These are phyloP conservation scores for Macrophomina phaseolina DNA, from an alignment of 2,329 filamentous ascomycete genomes.

Conservation along the genomic window DNA sequence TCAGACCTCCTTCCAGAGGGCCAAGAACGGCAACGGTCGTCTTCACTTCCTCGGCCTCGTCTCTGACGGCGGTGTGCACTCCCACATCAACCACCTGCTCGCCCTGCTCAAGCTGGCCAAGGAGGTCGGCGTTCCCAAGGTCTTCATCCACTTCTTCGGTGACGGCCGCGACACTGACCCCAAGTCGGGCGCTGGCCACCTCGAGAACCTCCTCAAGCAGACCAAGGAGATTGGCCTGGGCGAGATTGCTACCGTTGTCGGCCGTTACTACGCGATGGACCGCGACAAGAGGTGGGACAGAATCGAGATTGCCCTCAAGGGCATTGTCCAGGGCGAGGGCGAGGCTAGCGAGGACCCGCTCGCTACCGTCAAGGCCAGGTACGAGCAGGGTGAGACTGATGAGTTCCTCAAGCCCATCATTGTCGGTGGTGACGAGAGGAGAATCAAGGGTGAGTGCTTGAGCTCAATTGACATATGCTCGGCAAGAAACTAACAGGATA, in stretches of 20 bases:
- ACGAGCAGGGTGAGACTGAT: conserved; percentile 86
- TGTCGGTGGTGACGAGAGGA: conserved; percentile 81
- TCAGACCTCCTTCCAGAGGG: conserved; percentile 75
- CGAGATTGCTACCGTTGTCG: conserved; percentile 89
- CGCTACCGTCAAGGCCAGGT: conserved; percentile 83
- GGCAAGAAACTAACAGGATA: neutral
- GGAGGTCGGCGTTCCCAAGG: conserved; percentile 82
- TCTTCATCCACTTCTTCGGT: conserved; percentile 99
- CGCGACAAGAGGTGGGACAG: conserved; percentile 99
- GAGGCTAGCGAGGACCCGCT: conserved; percentile 85
- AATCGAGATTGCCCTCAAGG: conserved; percentile 87
- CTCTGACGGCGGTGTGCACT: conserved; percentile 95
- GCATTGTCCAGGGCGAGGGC: conserved; percentile 82
- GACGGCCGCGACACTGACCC: conserved; percentile 98
- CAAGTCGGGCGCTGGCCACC: conserved; percentile 86
- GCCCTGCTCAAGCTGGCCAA: conserved; percentile 89
- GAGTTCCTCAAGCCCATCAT: conserved; percentile 99
- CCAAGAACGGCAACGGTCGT: conserved; percentile 86
- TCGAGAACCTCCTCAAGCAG: conserved; percentile 82
- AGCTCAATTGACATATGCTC: conserved; percentile 21
- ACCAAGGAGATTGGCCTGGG: conserved; percentile 84
- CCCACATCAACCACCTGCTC: conserved; percentile 92
- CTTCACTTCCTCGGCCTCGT: conserved; percentile 91
- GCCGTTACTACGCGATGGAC: conserved; percentile 98
- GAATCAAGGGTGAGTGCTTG: conserved; percentile 73